A percentile compares a stretch with the other conserved stretches of the same genome.
phyloP scores from a whole-genome alignment of 495 filamentous ascomycete species.

The Trichoderma asperelloides region DNA sequence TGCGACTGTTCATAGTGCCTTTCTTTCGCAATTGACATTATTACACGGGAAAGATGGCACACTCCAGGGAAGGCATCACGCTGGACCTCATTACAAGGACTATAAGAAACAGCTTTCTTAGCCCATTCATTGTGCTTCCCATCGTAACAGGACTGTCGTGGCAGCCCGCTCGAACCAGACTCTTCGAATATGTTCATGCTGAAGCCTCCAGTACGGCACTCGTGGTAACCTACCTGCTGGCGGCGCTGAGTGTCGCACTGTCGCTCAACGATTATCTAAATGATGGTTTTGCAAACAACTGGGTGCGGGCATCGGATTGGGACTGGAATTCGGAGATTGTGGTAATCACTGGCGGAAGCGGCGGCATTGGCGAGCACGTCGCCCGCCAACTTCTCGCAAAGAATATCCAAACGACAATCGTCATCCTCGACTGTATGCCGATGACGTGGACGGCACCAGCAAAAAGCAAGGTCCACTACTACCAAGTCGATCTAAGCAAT shows the following conservation, averaged over 20 bases:
- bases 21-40: too few relatives aligned
- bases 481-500: constrained; percentile 3
- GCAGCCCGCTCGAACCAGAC: too few relatives aligned
- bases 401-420: constrained; percentile 41
- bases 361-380: constrained; percentile 47
- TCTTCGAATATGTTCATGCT: too few relatives aligned
- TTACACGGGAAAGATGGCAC: too few relatives aligned
- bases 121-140: too few relatives aligned
- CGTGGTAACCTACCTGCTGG: too few relatives aligned
- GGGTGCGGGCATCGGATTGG: constrained; percentile 33
- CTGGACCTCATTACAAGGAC: too few relatives aligned
- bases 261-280: constrained; percentile 42
- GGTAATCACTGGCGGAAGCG: constrained; percentile 49
- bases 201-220: too few relatives aligned
- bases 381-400: constrained; percentile 36
- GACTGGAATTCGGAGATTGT: constrained; percentile 34
- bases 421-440: constrained; percentile 31
- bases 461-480: constrained; percentile 14
- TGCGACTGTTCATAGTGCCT: too few relatives aligned
- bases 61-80: too few relatives aligned
- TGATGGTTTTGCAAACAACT: constrained; percentile 49
- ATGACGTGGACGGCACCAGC: constrained; percentile 11
- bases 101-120: too few relatives aligned
- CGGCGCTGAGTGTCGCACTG: constrained; percentile 34
- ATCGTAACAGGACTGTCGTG: too few relatives aligned